Evolutionary conservation across 352 stramenopile genomes (phyloP).

Genomic region (Blastocystis sp.): DNA sequence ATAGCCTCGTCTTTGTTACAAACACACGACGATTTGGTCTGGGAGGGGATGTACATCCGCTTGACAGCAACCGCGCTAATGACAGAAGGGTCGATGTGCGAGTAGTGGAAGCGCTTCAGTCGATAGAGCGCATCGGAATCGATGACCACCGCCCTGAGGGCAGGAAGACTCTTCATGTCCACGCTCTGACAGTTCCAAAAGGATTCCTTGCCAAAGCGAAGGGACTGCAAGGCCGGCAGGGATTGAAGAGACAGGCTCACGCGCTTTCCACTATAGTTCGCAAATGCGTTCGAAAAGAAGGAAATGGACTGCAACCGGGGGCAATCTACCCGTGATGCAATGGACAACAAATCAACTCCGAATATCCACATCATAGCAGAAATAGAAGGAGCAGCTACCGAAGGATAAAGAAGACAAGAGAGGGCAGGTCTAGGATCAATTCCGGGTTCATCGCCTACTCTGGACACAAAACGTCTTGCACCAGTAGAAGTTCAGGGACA

Average conservation of each 20-base stretch:
- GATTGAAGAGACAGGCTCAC: background rate
- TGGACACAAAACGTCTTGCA: background rate
- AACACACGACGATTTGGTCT: conserved; percentile 27
- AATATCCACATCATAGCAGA: background rate
- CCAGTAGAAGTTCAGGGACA: conserved; percentile 30
- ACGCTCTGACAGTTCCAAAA: background rate
- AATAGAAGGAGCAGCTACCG: conserved; percentile 1
- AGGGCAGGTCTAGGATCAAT: conserved; percentile 1
- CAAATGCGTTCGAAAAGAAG: background rate
- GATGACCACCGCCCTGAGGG: background rate
- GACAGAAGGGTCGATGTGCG: background rate
- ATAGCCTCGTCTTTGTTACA: conserved; percentile 25
- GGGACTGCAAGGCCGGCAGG: background rate
- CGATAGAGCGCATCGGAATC: conserved; percentile 4
- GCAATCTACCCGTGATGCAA: background rate
- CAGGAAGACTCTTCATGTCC: background rate
- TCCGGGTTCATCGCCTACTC: background rate
- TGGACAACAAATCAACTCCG: background rate
- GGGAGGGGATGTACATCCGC: conserved; percentile 15
- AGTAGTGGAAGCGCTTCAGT: conserved; percentile 18
- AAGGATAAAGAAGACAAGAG: background rate
- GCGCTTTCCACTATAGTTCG: background rate
- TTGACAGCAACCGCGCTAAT: background rate
- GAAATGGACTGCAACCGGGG: background rate
- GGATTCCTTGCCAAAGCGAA: background rate